Conservation (phyloP, 129 eudicot species). For the Flaveria ramosissima region DNA sequence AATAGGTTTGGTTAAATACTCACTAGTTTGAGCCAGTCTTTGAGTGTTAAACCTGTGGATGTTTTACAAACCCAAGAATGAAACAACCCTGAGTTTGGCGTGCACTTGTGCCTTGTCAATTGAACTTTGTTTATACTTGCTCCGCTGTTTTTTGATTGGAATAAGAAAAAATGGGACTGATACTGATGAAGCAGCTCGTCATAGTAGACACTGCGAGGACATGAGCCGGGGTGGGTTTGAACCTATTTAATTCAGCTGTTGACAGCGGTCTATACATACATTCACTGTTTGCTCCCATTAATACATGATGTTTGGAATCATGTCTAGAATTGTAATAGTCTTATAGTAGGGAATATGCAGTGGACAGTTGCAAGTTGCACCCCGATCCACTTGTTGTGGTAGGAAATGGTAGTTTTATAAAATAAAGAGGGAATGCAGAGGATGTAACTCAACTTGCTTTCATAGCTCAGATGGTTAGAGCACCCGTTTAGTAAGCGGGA, state of each 20-base stretch:
- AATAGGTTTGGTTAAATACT: too few relatives aligned
- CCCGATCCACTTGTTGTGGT: slow-evolving; percentile 6
- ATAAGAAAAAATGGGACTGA: slow-evolving; percentile 48
- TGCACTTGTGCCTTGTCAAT: too few relatives aligned
- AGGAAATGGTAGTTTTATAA: neutral
- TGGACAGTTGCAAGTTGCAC: neutral
- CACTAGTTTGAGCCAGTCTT: too few relatives aligned
- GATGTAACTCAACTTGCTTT: slow-evolving; percentile 27
- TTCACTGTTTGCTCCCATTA: neutral
- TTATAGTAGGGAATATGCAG: slow-evolving; percentile 4
- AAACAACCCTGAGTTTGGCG: too few relatives aligned
- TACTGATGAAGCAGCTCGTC: slow-evolving; percentile 54
- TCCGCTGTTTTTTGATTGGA: neutral
- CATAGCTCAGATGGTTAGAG: slow-evolving; percentile 64
- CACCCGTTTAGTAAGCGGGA: slow-evolving; percentile 94
- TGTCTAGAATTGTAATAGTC: slow-evolving; percentile 15
- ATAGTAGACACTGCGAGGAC: slow-evolving; percentile 66
- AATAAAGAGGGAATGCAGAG: neutral
- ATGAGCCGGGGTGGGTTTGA: slow-evolving; percentile 63
- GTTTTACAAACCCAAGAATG: too few relatives aligned
- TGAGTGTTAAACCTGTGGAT: too few relatives aligned
- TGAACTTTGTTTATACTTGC: too few relatives aligned
- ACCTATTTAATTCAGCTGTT: slow-evolving; percentile 43
- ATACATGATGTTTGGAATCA: slow-evolving; percentile 9
- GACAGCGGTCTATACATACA: slow-evolving; percentile 7